Evolutionary conservation across 768 basidiomycete genomes (phyloP).

Genomic region (Suillus bovinus): DNA sequence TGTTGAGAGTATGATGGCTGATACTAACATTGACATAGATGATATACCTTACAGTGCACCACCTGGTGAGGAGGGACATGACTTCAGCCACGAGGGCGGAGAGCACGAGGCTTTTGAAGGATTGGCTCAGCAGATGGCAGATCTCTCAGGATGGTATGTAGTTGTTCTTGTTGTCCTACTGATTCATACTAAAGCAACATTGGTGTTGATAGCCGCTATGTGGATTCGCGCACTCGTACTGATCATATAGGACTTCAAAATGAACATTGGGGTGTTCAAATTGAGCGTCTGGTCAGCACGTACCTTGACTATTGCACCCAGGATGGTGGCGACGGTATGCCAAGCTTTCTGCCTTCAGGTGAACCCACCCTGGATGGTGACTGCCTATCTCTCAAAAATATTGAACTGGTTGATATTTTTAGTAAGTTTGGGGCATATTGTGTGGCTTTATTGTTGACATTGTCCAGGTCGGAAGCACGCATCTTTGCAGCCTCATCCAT

Average conservation of each 20-base stretch:
- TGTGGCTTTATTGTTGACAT: too few relatives aligned
- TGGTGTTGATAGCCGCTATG: not conserved
- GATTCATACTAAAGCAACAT: too few relatives aligned
- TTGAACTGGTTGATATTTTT: conserved; percentile 1
- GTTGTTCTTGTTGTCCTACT: too few relatives aligned
- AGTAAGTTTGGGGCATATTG: too few relatives aligned
- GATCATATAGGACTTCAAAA: conserved; percentile 19
- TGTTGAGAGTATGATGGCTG: too few relatives aligned
- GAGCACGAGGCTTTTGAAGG: not conserved
- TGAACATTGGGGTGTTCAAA: conserved; percentile 20
- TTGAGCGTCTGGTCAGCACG: conserved; percentile 10
- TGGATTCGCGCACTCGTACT: conserved; percentile 2
- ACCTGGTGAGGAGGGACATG: conserved; percentile 5
- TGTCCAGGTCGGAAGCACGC: too few relatives aligned
- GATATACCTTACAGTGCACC: too few relatives aligned
- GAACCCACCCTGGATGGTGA: too few relatives aligned
- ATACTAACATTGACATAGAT: too few relatives aligned
- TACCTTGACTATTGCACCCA: conserved; percentile 4
- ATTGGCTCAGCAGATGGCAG: not conserved
- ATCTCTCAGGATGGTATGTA: not conserved
- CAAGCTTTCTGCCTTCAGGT: not conserved
- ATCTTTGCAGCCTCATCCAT: too few relatives aligned
- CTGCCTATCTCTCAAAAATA: not conserved
- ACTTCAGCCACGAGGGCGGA: conserved; percentile 9
- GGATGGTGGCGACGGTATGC: conserved; percentile 8